Evolutionary conservation across 192 early-diverging fungal genomes (phyloP).

Genomic region (Lunasporangiospora selenospora): DNA sequence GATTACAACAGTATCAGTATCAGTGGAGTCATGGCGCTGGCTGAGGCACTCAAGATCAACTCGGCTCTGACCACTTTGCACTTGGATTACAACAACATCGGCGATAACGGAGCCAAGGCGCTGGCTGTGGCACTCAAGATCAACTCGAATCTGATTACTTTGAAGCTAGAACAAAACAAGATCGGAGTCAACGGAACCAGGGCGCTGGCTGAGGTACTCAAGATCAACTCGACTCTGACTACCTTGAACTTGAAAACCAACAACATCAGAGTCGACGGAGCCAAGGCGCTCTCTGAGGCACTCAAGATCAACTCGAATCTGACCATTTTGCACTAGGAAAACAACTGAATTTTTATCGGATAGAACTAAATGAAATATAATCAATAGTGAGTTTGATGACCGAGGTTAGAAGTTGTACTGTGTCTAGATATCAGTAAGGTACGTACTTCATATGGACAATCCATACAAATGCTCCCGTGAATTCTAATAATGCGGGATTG

Average conservation of each 20-base stretch:
- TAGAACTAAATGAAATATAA: too few relatives aligned
- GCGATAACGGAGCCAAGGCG: constrained; percentile 2
- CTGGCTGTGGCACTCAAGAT: constrained; percentile 13
- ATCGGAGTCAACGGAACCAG: constrained; percentile 3
- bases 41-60: not conserved
- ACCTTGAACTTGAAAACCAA: constrained; percentile 12
- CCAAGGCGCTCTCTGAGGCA: not conserved
- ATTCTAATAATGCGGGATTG: too few relatives aligned
- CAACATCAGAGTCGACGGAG: not conserved
- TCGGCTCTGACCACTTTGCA: not conserved
- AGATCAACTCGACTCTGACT: not conserved
- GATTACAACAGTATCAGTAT: constrained; percentile 5
- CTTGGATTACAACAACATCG: constrained; percentile 12
- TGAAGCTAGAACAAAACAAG: constrained; percentile 7
- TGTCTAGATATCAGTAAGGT: too few relatives aligned
- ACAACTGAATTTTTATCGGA: too few relatives aligned
- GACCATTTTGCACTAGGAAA: too few relatives aligned
- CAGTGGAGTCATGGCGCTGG: not conserved
- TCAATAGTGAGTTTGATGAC: too few relatives aligned
- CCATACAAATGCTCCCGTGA: too few relatives aligned
- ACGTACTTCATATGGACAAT: too few relatives aligned
- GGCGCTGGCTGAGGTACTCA: not conserved
- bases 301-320: constrained; percentile 4
- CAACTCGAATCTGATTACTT: constrained; percentile 7
- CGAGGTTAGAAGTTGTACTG: too few relatives aligned